phyloP scores from a whole-genome alignment of 352 stramenopile species.

The Phytophthora sansomeana region DNA sequence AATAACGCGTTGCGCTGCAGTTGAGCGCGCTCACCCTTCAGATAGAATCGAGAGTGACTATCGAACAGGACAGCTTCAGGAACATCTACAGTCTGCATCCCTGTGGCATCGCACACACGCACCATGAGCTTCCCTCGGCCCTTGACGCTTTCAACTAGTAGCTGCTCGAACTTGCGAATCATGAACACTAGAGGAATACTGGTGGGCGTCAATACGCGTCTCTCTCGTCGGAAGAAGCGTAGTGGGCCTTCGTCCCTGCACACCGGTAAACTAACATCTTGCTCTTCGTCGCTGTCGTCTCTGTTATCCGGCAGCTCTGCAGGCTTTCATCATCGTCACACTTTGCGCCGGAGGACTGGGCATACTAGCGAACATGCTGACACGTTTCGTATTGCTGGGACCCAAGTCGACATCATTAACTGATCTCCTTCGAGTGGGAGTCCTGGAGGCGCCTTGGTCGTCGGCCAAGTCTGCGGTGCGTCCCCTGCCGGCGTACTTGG shows the following conservation, averaged over 20 bases:
- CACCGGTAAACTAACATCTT: slow-evolving; percentile 22
- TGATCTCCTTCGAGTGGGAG: slow-evolving; percentile 32
- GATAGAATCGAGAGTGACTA: slow-evolving; percentile 72
- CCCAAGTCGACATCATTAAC: slow-evolving; percentile 41
- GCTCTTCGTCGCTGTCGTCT: slow-evolving; percentile 3
- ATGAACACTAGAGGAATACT: slow-evolving; percentile 54
- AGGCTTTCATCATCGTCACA: not conserved
- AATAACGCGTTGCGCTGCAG: slow-evolving; percentile 53
- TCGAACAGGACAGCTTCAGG: slow-evolving; percentile 73
- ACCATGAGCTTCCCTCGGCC: slow-evolving; percentile 66
- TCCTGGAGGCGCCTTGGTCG: slow-evolving; percentile 10
- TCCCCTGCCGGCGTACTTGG: slow-evolving; percentile 16
- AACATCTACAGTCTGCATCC: slow-evolving; percentile 56
- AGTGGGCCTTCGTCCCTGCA: slow-evolving; percentile 19
- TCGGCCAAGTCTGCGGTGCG: slow-evolving; percentile 22
- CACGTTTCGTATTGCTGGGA: slow-evolving; percentile 21
- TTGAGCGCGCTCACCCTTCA: slow-evolving; percentile 46
- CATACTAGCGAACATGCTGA: slow-evolving; percentile 48
- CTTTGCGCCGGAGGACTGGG: slow-evolving; percentile 12
- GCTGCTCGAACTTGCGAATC: slow-evolving; percentile 59
- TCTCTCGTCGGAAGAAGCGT: slow-evolving; percentile 55
- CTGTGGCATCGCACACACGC: slow-evolving; percentile 63
- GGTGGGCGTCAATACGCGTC: slow-evolving; percentile 24
- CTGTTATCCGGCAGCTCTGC: not conserved
- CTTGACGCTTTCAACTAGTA: slow-evolving; percentile 62